These are phyloP conservation scores for Hordeum marinum DNA, from an alignment of 176 grass and related monocot genomes.

Conservation along the genomic window DNA sequence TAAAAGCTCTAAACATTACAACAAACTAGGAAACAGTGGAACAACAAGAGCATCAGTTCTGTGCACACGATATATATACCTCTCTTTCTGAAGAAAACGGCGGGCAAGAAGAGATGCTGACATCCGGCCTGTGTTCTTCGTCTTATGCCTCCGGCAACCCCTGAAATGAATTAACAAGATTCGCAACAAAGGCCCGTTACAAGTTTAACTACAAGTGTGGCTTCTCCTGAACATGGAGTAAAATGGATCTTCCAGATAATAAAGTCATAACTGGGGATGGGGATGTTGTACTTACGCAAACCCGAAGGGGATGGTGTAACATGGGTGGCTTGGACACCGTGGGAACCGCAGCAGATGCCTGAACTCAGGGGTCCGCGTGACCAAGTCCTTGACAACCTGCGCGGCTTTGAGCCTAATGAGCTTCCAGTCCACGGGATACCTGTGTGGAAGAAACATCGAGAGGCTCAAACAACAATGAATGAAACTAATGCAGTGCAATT, in stretches of 20 bases:
- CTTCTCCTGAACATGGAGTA: neutral
- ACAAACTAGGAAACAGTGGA: neutral
- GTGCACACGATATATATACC: neutral
- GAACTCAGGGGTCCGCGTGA: neutral
- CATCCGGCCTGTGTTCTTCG: neutral
- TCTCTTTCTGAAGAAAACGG: neutral
- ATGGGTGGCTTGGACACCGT: neutral
- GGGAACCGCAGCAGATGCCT: neutral
- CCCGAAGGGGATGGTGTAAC: neutral
- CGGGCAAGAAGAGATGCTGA: conserved; percentile 2
- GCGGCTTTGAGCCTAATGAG: neutral
- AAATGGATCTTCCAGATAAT: neutral
- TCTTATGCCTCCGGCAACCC: neutral
- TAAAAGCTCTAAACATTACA: neutral
- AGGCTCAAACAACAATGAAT: neutral
- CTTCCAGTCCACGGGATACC: neutral
- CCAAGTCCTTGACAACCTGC: neutral
- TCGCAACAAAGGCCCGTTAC: neutral
- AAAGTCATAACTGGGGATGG: neutral
- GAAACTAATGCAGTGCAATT: neutral
- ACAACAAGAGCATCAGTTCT: neutral
- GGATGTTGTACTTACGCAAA: neutral
- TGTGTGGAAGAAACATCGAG: neutral
- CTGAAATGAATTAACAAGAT: neutral
- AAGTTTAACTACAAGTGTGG: neutral